phyloP scores from a whole-genome alignment of 2,329 filamentous ascomycete species.

The Hymenoscyphus infarciens region DNA sequence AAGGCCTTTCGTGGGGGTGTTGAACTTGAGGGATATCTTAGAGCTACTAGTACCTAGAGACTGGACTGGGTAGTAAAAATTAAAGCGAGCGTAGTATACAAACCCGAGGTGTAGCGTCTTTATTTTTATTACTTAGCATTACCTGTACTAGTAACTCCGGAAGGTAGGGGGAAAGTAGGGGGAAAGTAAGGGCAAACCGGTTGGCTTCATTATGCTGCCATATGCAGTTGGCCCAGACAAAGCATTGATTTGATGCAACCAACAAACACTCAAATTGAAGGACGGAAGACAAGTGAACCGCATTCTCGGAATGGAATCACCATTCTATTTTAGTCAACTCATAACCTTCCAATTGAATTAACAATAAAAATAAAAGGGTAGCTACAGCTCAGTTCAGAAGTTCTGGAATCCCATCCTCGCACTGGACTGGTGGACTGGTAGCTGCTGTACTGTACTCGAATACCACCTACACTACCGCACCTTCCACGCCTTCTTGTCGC shows the following conservation, averaged over 20 bases:
- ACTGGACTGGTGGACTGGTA: neutral
- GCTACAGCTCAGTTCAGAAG: neutral
- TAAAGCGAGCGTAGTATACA: neutral
- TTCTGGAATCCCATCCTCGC: neutral
- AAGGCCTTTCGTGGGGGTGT: too few relatives aligned
- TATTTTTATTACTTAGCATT: too few relatives aligned
- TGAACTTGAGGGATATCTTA: too few relatives aligned
- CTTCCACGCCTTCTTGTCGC: neutral
- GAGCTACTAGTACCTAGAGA: too few relatives aligned
- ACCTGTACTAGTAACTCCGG: neutral
- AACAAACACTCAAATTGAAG: neutral
- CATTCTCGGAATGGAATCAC: neutral
- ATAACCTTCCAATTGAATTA: neutral
- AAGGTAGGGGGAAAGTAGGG: neutral
- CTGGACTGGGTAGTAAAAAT: neutral
- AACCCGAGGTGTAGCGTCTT: too few relatives aligned
- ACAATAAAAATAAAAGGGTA: neutral
- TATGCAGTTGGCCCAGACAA: neutral
- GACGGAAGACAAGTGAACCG: neutral
- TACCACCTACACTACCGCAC: neutral
- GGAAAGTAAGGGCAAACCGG: neutral
- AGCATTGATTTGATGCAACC: conserved; percentile 2
- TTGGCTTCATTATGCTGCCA: neutral
- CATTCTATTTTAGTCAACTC: neutral
- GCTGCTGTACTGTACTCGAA: too few relatives aligned